Evolutionary conservation across 331 rosid genomes (phyloP), one percentile per base, ranked within the genome.

Genomic region (Malus hybrid): DNA sequence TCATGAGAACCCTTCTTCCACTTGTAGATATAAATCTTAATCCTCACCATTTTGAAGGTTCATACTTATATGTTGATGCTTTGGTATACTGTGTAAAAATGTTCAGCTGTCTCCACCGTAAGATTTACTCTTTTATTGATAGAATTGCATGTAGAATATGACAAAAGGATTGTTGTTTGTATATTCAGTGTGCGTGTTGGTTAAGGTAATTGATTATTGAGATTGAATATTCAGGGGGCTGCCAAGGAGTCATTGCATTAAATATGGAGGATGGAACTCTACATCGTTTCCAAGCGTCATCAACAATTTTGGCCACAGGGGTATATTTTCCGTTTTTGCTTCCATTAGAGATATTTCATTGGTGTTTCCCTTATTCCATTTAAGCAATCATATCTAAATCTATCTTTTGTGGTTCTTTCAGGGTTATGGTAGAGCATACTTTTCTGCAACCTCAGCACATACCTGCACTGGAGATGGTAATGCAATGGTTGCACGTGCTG

Each of bases 381-480:
- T 69, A 54, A 59, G 66, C 62, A 74, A 46, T 74, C 5, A 9
- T 54, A 48, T 68, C 32, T 22, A 46, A 67, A 24, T 69, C 39
- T 62, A 56, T 70, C 70, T 48, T 76, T 59, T 82, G 63, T 50
- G 31, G n/a, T 77, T 81, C 60, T 74, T 28, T 48, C 80, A 94
- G 99, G 99, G 99, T 84, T 94, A 92, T 76, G 99, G 99, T 75
- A 86, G 97, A 83, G 5, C 97, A 19, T 94, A 92, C 80, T 92
- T 94, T 74, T 93, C 93, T 76, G 97, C 97, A 75, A 91, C 97
- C 84, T 94, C 97, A 18, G 99, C 99, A 29, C 97, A 91, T 83
- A 94, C 97, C 63, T 94, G 97, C 81, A 94, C 97, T 48, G 97
- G 97, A 83, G 97, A 94, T 88, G 99, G 97, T 74, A 91, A 83